Evolutionary conservation across 176 grass and related monocot genomes (phyloP).

Genomic region (Raddia distichophylla): DNA sequence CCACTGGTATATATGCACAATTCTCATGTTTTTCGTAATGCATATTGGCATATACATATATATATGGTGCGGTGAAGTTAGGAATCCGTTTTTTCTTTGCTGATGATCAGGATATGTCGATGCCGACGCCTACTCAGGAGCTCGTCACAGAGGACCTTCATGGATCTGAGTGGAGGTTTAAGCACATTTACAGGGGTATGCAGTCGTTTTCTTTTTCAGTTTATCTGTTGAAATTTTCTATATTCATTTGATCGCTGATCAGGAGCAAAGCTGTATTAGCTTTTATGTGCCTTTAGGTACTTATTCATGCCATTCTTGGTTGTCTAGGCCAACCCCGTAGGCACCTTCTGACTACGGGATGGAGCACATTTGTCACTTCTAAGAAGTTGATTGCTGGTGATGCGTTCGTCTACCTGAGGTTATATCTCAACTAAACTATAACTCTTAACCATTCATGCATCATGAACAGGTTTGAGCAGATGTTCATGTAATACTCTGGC

Average conservation of each 20-base stretch:
- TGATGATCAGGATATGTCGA: conserved; percentile 81
- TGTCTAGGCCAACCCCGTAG: conserved; percentile 88
- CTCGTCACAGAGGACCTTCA: conserved; percentile 86
- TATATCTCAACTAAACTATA: neutral
- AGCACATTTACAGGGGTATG: conserved; percentile 95
- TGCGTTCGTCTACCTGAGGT: conserved; percentile 95
- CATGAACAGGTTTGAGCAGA: neutral
- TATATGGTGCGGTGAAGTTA: neutral
- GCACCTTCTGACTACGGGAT: conserved; percentile 91
- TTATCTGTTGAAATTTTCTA: conserved; percentile 21
- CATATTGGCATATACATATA: too few relatives aligned
- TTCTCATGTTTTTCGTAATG: conserved; percentile 21
- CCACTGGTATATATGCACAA: conserved; percentile 66
- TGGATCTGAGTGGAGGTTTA: conserved; percentile 90
- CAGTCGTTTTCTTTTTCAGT: neutral
- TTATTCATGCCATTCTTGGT: conserved; percentile 28
- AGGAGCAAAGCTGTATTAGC: neutral
- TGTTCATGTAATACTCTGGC: too few relatives aligned
- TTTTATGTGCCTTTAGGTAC: conserved; percentile 1
- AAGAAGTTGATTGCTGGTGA: conserved; percentile 89
- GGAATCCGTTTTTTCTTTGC: conserved; percentile 6
- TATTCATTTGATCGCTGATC: conserved; percentile 17
- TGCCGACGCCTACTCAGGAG: conserved; percentile 83
- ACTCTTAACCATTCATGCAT: neutral
- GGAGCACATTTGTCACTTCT: conserved; percentile 93